Percentiles rank a stretch among this genome's conserved stretches.
Evolutionary conservation across 345 rosid species (phyloP).

Genomic region (Gynandropsis gynandra): DNA sequence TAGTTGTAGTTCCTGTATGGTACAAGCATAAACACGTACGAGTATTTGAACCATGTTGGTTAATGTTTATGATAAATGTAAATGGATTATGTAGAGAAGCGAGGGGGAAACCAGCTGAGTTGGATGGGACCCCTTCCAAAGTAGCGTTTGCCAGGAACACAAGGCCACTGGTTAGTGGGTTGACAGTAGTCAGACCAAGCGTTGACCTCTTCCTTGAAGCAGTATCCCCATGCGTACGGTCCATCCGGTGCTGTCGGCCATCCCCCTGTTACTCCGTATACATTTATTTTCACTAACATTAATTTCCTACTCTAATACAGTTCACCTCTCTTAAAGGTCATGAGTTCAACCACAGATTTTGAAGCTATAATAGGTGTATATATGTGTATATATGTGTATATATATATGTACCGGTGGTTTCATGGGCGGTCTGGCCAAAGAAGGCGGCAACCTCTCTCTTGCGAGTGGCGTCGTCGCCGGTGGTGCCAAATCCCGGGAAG

Average conservation of each 20-base stretch:
- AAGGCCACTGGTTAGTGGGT: slow-evolving; percentile 33
- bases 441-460: slow-evolving; percentile 59
- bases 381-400: too few relatives aligned
- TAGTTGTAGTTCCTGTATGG: slow-evolving; percentile 45
- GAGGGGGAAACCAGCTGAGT: slow-evolving; percentile 38
- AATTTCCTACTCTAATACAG: too few relatives aligned
- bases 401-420: slow-evolving; percentile 38
- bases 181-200: slow-evolving; percentile 41
- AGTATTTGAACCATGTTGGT: too few relatives aligned
- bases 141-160: slow-evolving; percentile 44
- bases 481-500: slow-evolving; percentile 40
- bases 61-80: neutral
- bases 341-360: too few relatives aligned
- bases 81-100: neutral
- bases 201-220: slow-evolving; percentile 42
- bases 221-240: slow-evolving; percentile 66
- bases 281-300: neutral
- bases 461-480: slow-evolving; percentile 30
- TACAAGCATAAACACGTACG: neutral
- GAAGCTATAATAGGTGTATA: too few relatives aligned
- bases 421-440: slow-evolving; percentile 61
- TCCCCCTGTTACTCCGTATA: slow-evolving; percentile 30
- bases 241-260: slow-evolving; percentile 58
- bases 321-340: too few relatives aligned
- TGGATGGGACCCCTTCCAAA: slow-evolving; percentile 59